Percentiles rank a stretch among this genome's conserved stretches.
Conservation (phyloP, 768 basidiomycete genomes). For the Sarcodon sp. region DNA sequence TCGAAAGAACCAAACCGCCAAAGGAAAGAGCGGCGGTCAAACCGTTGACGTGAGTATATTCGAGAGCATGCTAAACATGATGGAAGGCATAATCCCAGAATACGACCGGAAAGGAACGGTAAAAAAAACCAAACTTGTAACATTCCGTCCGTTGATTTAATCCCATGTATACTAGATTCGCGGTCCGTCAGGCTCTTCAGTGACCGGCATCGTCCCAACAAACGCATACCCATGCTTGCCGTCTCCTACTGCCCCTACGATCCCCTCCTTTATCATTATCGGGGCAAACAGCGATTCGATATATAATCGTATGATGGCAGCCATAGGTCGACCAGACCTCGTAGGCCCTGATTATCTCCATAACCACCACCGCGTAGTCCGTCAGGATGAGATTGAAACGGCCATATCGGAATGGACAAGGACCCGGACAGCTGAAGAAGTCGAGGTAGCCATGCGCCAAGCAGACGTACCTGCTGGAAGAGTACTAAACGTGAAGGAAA, state of each 20-base stretch:
- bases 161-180: conserved; percentile 28
- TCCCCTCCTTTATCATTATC: conserved; percentile 50
- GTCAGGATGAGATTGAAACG: conserved; percentile 39
- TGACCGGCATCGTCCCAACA: conserved; percentile 66
- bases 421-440: conserved; percentile 35
- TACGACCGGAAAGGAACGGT: conserved; percentile 63
- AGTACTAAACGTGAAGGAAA: conserved; percentile 49
- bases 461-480: conserved; percentile 54
- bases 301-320: conserved; percentile 53
- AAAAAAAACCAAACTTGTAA: conserved; percentile 4
- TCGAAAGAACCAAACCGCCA: conserved; percentile 20
- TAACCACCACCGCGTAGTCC: conserved; percentile 28
- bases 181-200: conserved; percentile 61
- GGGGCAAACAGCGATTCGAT: conserved; percentile 63
- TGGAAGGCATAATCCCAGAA: conserved; percentile 69
- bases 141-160: neutral
- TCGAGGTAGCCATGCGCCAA: conserved; percentile 31
- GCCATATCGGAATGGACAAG: conserved; percentile 53
- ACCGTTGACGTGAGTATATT: conserved; percentile 70
- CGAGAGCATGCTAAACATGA: conserved; percentile 66
- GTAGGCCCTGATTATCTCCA: conserved; percentile 35
- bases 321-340: conserved; percentile 46
- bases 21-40: conserved; percentile 23
- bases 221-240: conserved; percentile 62
- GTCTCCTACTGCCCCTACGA: conserved; percentile 22